Evolutionary conservation across 2,329 filamentous ascomycete genomes (phyloP).

Genomic region (Fusarium sacchari): DNA sequence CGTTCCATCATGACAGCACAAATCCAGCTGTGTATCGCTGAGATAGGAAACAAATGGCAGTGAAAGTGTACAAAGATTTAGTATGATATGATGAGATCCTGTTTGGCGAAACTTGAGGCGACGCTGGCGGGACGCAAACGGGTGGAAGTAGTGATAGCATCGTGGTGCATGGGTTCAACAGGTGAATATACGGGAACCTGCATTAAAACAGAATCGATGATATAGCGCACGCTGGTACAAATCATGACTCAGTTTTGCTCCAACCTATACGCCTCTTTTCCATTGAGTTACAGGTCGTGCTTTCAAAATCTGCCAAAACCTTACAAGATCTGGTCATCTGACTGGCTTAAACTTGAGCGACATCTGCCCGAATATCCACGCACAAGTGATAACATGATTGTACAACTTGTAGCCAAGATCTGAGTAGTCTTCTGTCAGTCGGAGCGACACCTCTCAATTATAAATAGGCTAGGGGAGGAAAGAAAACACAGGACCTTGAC

Average conservation of each 20-base stretch:
- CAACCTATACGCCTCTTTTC: not conserved
- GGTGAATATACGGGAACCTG: not conserved
- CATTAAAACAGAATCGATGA: too few relatives aligned
- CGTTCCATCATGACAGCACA: not conserved
- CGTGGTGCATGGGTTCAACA: not conserved
- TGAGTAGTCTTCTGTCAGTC: too few relatives aligned
- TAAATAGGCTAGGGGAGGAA: not conserved
- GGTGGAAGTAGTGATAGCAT: too few relatives aligned
- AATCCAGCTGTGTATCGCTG: not conserved
- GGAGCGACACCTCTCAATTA: not conserved
- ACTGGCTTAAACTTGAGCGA: not conserved
- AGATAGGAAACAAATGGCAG: not conserved
- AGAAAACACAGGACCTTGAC: not conserved
- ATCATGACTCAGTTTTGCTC: not conserved
- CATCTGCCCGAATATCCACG: not conserved
- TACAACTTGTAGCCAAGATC: too few relatives aligned
- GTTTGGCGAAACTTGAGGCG: too few relatives aligned
- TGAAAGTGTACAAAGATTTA: not conserved
- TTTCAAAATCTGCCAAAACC: not conserved
- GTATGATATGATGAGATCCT: not conserved
- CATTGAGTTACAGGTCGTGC: too few relatives aligned
- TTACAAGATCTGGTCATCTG: not conserved
- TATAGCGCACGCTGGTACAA: accelerated
- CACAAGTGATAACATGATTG: not conserved
- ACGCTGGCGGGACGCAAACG: not conserved